Evolutionary conservation across 305 asterid species (phyloP).

Genomic region (Fraxinus latifolia): DNA sequence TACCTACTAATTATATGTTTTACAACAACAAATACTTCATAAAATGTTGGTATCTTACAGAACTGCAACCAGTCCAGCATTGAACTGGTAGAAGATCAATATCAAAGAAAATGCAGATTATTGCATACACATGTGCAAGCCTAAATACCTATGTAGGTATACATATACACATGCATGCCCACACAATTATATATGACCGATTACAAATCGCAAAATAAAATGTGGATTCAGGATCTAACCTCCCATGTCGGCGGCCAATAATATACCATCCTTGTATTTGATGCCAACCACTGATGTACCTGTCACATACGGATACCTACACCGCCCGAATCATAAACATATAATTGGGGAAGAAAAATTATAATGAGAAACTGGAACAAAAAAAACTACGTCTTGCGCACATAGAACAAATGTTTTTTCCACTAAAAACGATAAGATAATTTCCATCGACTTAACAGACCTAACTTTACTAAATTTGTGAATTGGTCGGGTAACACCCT

Average conservation of each 20-base stretch:
- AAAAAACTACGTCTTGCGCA: background rate
- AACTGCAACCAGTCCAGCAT: background rate
- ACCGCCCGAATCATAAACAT: background rate
- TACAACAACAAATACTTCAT: background rate
- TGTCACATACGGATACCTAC: slow-evolving; percentile 80
- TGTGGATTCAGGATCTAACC: slow-evolving; percentile 35
- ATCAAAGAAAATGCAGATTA: background rate
- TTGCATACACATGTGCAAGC: background rate
- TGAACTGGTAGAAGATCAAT: background rate
- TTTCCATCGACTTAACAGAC: background rate
- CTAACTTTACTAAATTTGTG: background rate
- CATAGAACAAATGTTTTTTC: background rate
- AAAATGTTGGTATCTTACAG: background rate
- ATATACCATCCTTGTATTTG: slow-evolving; percentile 92
- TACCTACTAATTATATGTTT: background rate
- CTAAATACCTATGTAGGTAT: background rate
- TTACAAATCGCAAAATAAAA: background rate
- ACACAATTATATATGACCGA: background rate
- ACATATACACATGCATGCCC: background rate
- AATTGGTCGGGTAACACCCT: slow-evolving; percentile 31
- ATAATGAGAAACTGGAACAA: background rate
- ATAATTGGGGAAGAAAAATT: background rate
- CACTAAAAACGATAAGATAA: background rate
- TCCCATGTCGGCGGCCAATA: slow-evolving; percentile 95
- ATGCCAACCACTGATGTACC: slow-evolving; percentile 90